Percentiles rank a stretch among this genome's conserved stretches.
phyloP scores from a whole-genome alignment of 805 yeast species.

The Kregervanrija delftensis region DNA sequence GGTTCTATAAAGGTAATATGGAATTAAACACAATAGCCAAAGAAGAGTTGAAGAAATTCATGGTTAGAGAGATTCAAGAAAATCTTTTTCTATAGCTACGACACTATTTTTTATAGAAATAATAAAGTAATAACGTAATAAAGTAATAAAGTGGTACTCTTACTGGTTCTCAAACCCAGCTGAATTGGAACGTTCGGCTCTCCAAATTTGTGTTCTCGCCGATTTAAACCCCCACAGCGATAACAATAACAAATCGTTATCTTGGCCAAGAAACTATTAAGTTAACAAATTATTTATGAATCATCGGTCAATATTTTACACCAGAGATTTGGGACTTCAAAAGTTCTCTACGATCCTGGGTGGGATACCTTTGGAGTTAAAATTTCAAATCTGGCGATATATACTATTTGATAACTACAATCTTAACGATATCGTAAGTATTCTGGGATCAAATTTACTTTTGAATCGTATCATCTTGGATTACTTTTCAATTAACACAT shows the following conservation, averaged over 20 bases:
- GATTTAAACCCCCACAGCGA: too few species aligned
- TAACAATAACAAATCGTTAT: too few species aligned
- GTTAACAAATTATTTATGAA: too few species aligned
- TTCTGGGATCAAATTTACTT: not conserved
- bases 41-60: conserved; percentile 10
- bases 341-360: not conserved
- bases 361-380: conserved; percentile 3
- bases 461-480: not conserved
- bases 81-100: conserved; percentile 11
- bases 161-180: too few species aligned
- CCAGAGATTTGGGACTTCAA: too few species aligned
- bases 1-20: not conserved
- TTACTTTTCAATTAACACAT: conserved; percentile 1
- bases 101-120: too few species aligned
- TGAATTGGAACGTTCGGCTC: too few species aligned
- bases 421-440: not conserved
- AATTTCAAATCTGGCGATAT: conserved; percentile 3
- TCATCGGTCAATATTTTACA: too few species aligned
- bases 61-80: conserved; percentile 13
- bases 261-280: too few species aligned
- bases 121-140: too few species aligned
- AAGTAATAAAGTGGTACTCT: too few species aligned
- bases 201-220: too few species aligned
- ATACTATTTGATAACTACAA: conserved; percentile 1
- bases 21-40: conserved; percentile 11